Base-by-base conservation (phyloP, 164 flowering plant genomes). In the Berberis vulgaris region DNA sequence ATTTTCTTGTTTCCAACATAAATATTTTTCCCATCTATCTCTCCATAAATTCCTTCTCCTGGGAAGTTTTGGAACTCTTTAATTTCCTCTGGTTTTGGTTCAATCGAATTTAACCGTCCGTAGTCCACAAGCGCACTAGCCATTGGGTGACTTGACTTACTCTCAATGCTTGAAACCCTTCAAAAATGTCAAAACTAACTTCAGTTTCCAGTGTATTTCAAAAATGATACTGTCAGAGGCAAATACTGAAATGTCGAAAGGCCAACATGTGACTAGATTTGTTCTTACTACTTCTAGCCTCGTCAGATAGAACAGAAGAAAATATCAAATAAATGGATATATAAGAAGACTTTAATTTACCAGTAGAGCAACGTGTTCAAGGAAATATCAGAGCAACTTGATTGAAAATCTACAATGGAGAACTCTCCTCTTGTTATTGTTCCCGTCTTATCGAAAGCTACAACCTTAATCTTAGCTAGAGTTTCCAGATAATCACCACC, bases 111-210 rank as follows among this genome's bases (percentile, higher is more conserved):
- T 0, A 73, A 68, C 45, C 66, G 67, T 59, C 81, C 90, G 47
- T 84, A 85, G 55, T 87, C 87, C 2, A 91, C 78, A n/a, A 94
- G 79, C 7, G 97, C 90, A 11, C 73, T 80, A 10, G 97, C 96
- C 86, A 94, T 81, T 67, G 97, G 96, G 76, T 94, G 99, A 70
- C 96, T 84, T 7, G 99, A 91, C 74, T 89, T 94, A 63, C 95
- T 83, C 79, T 94, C 99, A 6, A 91, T 82, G 81, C 99, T 94
- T 52, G 99, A 78, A 46, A 89, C 87, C 99, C 99, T 94, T 68
- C 58, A 60, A 41, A 54, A 45, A 53, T n/a, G 10, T 52, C n/a
- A 10, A 4, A 10, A 52, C n/a, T 10, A 12, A 10, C 10, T 52
- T 52, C n/a, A 52, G 4, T 52, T 52, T 10, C 2, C 8, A 52